Base-by-base conservation (phyloP, 495 filamentous ascomycete species). In the Lichina pygmaea region DNA sequence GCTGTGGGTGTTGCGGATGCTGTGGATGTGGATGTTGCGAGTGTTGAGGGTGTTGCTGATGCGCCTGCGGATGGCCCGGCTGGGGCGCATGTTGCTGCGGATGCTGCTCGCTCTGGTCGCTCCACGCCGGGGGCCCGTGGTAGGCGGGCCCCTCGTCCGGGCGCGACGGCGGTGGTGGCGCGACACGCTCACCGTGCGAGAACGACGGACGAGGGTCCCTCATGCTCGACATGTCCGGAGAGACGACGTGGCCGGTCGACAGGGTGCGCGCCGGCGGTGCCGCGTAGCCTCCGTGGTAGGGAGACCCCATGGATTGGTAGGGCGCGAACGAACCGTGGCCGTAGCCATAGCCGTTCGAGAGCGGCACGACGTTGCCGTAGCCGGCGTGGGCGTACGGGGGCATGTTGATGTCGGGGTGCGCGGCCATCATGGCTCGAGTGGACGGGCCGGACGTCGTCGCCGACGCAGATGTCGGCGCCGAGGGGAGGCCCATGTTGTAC, bases 141-240 rank as follows among this genome's bases (percentile, higher is more conserved):
- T 24, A 24, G 24, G 24, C 24, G 24, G 24, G 24, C 24, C 24
- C 24, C 2, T 24, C 24, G 24, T 24, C 24, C 24, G 24, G 24
- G 4, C 24, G 24, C 24, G 24, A 24, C 24, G 8, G 53, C 49
- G 6, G 60, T 52, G 6, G 53, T 5, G 24, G 34, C 13, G 13
- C 16, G 15, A 24, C 11, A 4, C 31, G 42, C 10, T 24, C 16
- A 17, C 11, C 10, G 10, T 11, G 16, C 42, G 15, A 39, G 45
- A 46, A 46, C 8, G 34, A n/a, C 10, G 37, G 37, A 11, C 45
- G 34, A 15, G 33, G 4, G 16, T 46, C 45, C 10, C 45, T 37
- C 33, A 41, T 37, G 40, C 40, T 34, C 2, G 33, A 34, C 40
- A 46, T 16, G 7, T 39, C 45, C 1, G 33, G 33, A 16, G 45